phyloP scores from a whole-genome alignment of 306 rosid genomes.

The Prunus dulcis region DNA sequence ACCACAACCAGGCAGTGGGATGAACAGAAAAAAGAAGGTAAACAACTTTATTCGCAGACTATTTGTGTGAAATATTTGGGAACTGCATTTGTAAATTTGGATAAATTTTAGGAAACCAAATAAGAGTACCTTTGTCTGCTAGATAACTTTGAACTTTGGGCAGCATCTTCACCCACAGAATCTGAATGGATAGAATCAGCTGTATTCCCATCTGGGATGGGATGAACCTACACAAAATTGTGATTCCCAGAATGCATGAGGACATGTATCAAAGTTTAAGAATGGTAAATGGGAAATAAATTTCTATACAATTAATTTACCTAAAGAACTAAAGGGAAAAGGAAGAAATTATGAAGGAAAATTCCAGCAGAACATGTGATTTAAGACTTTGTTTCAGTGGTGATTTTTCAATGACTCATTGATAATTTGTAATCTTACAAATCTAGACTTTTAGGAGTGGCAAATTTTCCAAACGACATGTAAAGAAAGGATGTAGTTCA shows the following conservation, averaged over 20 bases:
- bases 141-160: conserved; percentile 46
- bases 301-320: not conserved
- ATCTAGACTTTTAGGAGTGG: not conserved
- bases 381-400: not conserved
- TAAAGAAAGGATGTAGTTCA: not conserved
- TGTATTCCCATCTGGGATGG: conserved; percentile 52
- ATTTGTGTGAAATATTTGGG: not conserved
- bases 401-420: not conserved
- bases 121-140: conserved; percentile 56
- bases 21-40: not conserved
- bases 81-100: not conserved
- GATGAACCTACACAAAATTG: conserved; percentile 66
- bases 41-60: conserved; percentile 2
- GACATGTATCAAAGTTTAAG: conserved; percentile 3
- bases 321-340: not conserved
- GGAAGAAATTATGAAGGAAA: not conserved
- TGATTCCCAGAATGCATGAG: conserved; percentile 21
- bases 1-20: conserved; percentile 10
- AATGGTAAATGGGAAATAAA: not conserved
- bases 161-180: conserved; percentile 43
- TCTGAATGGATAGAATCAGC: conserved; percentile 42
- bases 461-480: not conserved
- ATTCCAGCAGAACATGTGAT: not conserved
- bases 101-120: not conserved
- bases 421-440: not conserved